Evolutionary conservation across 257 asterid species (phyloP).

Genomic region (Knoxia roxburghii): DNA sequence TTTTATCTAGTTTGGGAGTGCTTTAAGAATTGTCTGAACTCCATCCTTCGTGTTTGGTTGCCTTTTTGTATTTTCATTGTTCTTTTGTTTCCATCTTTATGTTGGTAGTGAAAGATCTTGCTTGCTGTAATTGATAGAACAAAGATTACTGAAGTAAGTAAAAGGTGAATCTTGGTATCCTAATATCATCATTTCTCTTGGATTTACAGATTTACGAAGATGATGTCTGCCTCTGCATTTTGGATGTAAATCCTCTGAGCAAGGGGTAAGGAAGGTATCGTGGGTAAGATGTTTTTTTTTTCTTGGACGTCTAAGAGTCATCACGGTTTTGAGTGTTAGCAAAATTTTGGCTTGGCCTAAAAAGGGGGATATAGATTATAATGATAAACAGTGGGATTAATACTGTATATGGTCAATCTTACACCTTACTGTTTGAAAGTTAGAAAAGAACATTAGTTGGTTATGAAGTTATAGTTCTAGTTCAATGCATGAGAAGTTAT

Average conservation of each 20-base stretch:
- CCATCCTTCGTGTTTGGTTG: neutral
- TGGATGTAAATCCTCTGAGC: constrained; percentile 82
- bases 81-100: too few species aligned
- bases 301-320: neutral
- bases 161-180: constrained; percentile 8
- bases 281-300: constrained; percentile 17
- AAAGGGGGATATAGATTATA: too few species aligned
- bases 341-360: neutral
- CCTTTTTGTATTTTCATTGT: neutral
- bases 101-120: neutral
- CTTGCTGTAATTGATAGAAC: neutral
- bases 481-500: neutral
- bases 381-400: neutral
- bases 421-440: neutral
- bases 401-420: neutral
- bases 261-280: constrained; percentile 99
- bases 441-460: neutral
- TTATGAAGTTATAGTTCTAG: neutral
- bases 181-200: constrained; percentile 18
- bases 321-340: neutral
- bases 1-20: neutral
- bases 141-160: neutral
- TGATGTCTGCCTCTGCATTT: constrained; percentile 79
- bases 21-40: neutral
- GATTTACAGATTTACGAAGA: constrained; percentile 82